Evolutionary conservation across 2,329 filamentous ascomycete genomes (phyloP).

Genomic region (Helotiales sp.): DNA sequence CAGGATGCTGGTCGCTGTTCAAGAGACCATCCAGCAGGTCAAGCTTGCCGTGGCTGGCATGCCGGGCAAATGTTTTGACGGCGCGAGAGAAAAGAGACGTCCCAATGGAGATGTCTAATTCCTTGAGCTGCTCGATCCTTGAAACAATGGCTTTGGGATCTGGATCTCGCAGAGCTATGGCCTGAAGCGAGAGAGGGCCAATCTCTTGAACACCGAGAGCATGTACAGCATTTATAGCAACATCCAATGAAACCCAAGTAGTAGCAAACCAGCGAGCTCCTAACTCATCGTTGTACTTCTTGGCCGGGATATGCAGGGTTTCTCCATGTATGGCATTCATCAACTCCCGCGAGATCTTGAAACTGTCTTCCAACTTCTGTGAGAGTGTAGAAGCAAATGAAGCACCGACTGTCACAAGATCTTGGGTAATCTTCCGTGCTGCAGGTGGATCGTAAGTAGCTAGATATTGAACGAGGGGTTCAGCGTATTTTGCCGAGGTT

Average conservation of each 20-base stretch:
- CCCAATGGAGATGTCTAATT: conserved; percentile 65
- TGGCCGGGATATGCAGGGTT: conserved; percentile 44
- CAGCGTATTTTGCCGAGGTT: conserved; percentile 43
- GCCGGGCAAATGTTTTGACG: conserved; percentile 64
- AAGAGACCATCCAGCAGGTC: conserved; percentile 38
- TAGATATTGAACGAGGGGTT: conserved; percentile 48
- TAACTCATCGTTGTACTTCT: conserved; percentile 67
- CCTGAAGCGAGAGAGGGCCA: conserved; percentile 77
- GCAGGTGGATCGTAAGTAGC: conserved; percentile 41
- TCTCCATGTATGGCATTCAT: conserved; percentile 43
- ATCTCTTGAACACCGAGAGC: conserved; percentile 74
- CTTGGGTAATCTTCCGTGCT: conserved; percentile 35
- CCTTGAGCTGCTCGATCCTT: conserved; percentile 64
- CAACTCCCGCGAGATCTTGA: conserved; percentile 40
- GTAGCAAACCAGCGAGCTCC: conserved; percentile 84
- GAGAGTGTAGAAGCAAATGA: conserved; percentile 30
- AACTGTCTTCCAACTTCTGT: conserved; percentile 20
- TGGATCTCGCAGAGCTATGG: conserved; percentile 71
- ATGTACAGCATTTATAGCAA: conserved; percentile 70
- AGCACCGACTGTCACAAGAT: conserved; percentile 36
- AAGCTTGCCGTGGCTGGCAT: conserved; percentile 57
- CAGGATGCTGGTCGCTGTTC: conserved; percentile 67
- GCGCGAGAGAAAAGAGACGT: conserved; percentile 68
- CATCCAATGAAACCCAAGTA: conserved; percentile 72
- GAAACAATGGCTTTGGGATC: conserved; percentile 59